Evolutionary conservation across 2,329 filamentous ascomycete species (phyloP), one percentile per base, ranked within the genome.

Genomic region (Nothophaeocryptopus gaeumannii): DNA sequence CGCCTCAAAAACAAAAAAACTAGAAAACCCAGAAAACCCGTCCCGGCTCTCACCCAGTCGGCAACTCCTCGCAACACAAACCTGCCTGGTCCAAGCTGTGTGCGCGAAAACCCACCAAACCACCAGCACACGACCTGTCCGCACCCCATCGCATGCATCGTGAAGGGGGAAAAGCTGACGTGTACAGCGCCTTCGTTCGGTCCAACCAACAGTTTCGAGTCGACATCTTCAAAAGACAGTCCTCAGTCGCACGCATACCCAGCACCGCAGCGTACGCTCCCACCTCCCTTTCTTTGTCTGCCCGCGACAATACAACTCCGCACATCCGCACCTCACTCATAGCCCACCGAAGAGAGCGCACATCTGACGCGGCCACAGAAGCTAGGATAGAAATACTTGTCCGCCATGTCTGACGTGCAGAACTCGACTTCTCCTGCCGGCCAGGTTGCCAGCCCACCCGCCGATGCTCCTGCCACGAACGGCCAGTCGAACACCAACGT

Each of bases 401-500:
- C 41, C 45, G 51, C 34, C 59, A 70, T 71, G 68, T 71, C 68
- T 66, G 68, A 71, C 65, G 60, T 71, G 62, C 72, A 74, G 65
- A 73, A 71, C 67, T 63, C 74, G 47, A 69, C 72, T 60, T 74
- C 74, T 45, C 73, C 74, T 58, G 69, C 90, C 73, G 85, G 80
- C 74, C 88, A 84, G 75, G 75, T 84, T 68, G 79, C 81, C 71
- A 78, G 89, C 70, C 83, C 87, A 69, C 79, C 81, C 64, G 76
- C 77, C 64, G 84, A 85, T 67, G 82, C 83, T 73, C 80, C 79
- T 70, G 79, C 81, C 59, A 55, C 56, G 45, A 79, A 78, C 67
- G 77, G 76, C 57, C 58, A 61, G 53, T 78, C 91, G 77, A 87
- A 92, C 77, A 91, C 89, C 73, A 84, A 81, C 70, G 82, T 87